These are phyloP conservation scores for Magnolia changhungtana DNA, from an alignment of 164 flowering plant species.

Conservation along the genomic window DNA sequence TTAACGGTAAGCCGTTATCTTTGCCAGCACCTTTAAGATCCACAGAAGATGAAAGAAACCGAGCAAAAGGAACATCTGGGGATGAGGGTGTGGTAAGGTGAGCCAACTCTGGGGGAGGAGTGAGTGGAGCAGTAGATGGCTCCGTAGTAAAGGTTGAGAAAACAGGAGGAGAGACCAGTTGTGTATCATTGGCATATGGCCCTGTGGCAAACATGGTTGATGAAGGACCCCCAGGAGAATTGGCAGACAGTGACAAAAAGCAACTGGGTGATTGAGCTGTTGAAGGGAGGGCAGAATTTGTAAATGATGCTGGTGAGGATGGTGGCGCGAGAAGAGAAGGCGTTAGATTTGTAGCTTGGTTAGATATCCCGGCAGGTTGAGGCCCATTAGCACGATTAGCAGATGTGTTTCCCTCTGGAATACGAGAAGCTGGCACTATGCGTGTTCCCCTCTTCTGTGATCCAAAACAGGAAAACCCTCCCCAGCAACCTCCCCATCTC, in stretches of 20 bases:
- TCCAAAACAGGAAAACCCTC: constrained; percentile 70
- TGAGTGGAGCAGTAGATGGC: constrained; percentile 94
- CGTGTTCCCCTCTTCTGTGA: constrained; percentile 80
- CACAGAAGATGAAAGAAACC: constrained; percentile 66
- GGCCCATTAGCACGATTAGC: constrained; percentile 63
- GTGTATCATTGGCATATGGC: constrained; percentile 93
- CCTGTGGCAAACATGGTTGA: constrained; percentile 84
- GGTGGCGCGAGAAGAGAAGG: constrained; percentile 96
- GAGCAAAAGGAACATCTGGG: constrained; percentile 98
- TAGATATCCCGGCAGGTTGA: constrained; percentile 51
- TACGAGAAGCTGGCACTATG: constrained; percentile 83
- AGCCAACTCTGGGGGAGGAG: constrained; percentile 93
- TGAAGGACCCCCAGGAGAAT: constrained; percentile 85
- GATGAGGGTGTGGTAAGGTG: constrained; percentile 98
- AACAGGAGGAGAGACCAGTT: constrained; percentile 95
- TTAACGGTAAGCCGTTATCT: constrained; percentile 14
- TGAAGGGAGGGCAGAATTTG: constrained; percentile 84
- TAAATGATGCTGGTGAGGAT: constrained; percentile 93
- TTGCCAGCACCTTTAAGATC: constrained; percentile 52
- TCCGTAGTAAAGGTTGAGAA: constrained; percentile 95
- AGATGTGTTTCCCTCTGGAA: constrained; percentile 62
- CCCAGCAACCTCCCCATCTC: constrained; percentile 82
- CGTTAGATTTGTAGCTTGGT: constrained; percentile 47
- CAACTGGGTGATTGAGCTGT: constrained; percentile 87
- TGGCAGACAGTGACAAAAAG: constrained; percentile 72